Conservation (phyloP, 352 stramenopile genomes). For the Hyaloperonospora brassicae region DNA sequence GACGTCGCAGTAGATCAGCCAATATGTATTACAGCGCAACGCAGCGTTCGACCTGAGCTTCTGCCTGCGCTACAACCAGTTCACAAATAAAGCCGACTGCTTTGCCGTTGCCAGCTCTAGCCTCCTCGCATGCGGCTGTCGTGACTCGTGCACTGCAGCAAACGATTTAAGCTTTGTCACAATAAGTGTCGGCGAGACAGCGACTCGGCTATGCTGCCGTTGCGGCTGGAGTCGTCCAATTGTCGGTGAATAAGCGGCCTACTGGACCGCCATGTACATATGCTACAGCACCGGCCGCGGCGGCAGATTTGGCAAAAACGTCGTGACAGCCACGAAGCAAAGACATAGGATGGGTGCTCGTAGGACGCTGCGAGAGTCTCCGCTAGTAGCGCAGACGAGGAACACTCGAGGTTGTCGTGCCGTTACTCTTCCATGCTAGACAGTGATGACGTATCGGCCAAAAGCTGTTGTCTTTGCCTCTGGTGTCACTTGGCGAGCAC, state of each 20-base stretch:
- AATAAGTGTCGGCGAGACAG: conserved; percentile 15
- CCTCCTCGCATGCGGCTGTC: conserved; percentile 58
- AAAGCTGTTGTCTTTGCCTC: conserved; percentile 6
- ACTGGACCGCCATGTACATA: conserved; percentile 47
- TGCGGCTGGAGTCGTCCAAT: conserved; percentile 54
- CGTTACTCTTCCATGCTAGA: conserved; percentile 41
- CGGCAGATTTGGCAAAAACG: conserved; percentile 12
- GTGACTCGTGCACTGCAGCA: conserved; percentile 36
- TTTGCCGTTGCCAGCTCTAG: conserved; percentile 15
- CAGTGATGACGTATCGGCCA: conserved; percentile 44
- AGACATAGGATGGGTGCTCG: conserved; percentile 6
- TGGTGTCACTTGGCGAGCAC: conserved; percentile 58
- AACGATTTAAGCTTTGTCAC: conserved; percentile 6
- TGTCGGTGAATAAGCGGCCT: conserved; percentile 18
- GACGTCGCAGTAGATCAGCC: too few relatives aligned
- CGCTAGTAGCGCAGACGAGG: conserved; percentile 72
- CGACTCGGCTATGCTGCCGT: conserved; percentile 69
- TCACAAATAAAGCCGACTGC: not conserved
- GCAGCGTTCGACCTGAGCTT: too few relatives aligned
- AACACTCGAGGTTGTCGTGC: conserved; percentile 58
- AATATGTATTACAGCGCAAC: too few relatives aligned
- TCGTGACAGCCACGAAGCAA: conserved; percentile 3
- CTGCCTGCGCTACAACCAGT: too few relatives aligned
- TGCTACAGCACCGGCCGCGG: conserved; percentile 32
- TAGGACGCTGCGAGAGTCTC: conserved; percentile 63